Evolutionary conservation across 257 asterid species (phyloP).

Genomic region (Solanum okadae): DNA sequence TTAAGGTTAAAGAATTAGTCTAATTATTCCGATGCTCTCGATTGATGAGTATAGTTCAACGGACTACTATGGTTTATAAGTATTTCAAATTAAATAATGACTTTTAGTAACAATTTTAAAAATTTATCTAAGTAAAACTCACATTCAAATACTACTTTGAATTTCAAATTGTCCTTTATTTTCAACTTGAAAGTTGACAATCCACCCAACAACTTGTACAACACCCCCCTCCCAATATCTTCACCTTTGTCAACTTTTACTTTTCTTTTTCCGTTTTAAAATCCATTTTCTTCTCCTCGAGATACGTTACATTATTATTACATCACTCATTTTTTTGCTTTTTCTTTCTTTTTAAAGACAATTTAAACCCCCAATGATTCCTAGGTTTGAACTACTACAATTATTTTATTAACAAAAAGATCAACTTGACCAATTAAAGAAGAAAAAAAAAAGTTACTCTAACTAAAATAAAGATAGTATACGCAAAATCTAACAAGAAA

Average conservation of each 20-base stretch:
- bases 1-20: no score
- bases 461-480: not conserved
- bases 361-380: not conserved
- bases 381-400: not conserved
- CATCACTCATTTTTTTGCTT: not conserved
- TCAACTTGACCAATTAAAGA: not conserved
- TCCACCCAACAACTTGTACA: not conserved
- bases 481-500: not conserved
- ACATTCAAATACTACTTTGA: not conserved
- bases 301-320: not conserved
- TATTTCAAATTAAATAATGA: not conserved
- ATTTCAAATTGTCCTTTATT: not conserved
- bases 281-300: not conserved
- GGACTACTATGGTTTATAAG: not conserved
- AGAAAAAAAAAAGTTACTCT: not conserved
- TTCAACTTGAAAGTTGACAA: not conserved
- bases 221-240: not conserved
- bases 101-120: no score
- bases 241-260: not conserved
- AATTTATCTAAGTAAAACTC: not conserved
- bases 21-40: not conserved
- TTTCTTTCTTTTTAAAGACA: not conserved
- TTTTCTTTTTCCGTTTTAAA: not conserved
- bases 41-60: not conserved
- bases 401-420: not conserved